Conservation (phyloP, 495 filamentous ascomycete genomes). For the Tuber indicum region DNA sequence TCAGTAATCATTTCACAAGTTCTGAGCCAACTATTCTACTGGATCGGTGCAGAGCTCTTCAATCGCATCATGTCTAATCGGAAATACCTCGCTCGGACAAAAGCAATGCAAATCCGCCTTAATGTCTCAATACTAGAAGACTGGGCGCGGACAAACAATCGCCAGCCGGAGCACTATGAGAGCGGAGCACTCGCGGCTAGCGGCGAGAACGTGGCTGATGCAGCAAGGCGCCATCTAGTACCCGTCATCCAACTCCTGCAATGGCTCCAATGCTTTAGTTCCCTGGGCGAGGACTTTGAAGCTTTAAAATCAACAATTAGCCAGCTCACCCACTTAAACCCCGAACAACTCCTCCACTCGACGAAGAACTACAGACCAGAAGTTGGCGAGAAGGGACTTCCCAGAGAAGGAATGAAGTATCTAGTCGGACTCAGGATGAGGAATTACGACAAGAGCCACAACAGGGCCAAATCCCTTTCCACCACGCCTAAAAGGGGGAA, state of each 20-base stretch:
- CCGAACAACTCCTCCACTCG: slow-evolving; percentile 84
- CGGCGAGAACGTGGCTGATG: slow-evolving; percentile 77
- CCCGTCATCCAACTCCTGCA: slow-evolving; percentile 92
- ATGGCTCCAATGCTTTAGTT: slow-evolving; percentile 97
- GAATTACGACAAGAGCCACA: slow-evolving; percentile 33
- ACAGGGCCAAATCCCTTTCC: slow-evolving; percentile 31
- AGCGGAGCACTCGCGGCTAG: slow-evolving; percentile 78
- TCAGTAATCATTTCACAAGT: slow-evolving; percentile 93
- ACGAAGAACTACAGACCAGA: slow-evolving; percentile 89
- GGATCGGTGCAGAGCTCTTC: slow-evolving; percentile 93
- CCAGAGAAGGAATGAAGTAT: slow-evolving; percentile 79
- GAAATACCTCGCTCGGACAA: slow-evolving; percentile 90
- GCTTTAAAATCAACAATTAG: slow-evolving; percentile 76
- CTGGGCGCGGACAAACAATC: slow-evolving; percentile 89
- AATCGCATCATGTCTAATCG: slow-evolving; percentile 95
- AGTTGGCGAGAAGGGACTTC: slow-evolving; percentile 87
- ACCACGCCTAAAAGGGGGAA: slow-evolving; percentile 5
- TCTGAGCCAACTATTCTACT: slow-evolving; percentile 88
- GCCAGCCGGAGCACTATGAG: slow-evolving; percentile 92
- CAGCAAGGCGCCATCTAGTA: slow-evolving; percentile 73
- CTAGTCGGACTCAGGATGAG: slow-evolving; percentile 66
- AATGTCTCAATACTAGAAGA: slow-evolving; percentile 93
- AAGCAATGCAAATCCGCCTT: slow-evolving; percentile 99
- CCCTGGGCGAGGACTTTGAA: slow-evolving; percentile 84
- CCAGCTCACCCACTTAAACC: slow-evolving; percentile 75